These are phyloP conservation scores for Sporobolomyces roseus DNA, from an alignment of 768 basidiomycete species.

Conservation along the genomic window DNA sequence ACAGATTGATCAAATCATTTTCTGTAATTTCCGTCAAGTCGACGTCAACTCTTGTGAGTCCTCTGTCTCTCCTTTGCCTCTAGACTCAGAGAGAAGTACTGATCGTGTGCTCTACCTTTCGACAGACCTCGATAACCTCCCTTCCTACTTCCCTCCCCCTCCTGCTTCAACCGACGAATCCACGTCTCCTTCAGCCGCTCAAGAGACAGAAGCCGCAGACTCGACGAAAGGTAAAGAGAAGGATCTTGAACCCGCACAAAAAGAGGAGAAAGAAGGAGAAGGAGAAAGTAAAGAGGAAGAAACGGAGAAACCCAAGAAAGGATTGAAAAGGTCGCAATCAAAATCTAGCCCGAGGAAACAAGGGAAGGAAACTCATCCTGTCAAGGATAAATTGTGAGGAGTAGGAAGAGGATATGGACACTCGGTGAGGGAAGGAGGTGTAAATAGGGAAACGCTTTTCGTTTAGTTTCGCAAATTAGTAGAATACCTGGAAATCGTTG, in stretches of 20 bases:
- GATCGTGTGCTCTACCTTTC: background rate
- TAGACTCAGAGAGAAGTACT: too few species aligned
- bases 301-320: background rate
- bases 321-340: too few species aligned
- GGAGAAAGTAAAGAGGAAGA: too few species aligned
- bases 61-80: too few species aligned
- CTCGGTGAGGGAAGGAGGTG: too few species aligned
- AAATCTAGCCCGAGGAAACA: constrained; percentile 1
- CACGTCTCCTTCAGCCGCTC: background rate
- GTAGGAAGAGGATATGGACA: too few species aligned
- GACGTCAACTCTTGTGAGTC: constrained; percentile 32
- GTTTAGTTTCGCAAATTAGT: too few species aligned
- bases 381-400: too few species aligned
- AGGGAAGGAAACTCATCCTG: background rate
- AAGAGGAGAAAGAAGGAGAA: background rate
- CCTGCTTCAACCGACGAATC: background rate
- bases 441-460: too few species aligned
- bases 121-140: constrained; percentile 31
- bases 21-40: constrained; percentile 33
- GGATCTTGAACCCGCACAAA: background rate
- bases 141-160: constrained; percentile 35
- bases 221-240: background rate
- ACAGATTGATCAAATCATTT: constrained; percentile 37
- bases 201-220: background rate
- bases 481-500: too few species aligned